Evolutionary conservation across 805 yeast genomes (phyloP).

Genomic region (Saturnispora gosingensis): DNA sequence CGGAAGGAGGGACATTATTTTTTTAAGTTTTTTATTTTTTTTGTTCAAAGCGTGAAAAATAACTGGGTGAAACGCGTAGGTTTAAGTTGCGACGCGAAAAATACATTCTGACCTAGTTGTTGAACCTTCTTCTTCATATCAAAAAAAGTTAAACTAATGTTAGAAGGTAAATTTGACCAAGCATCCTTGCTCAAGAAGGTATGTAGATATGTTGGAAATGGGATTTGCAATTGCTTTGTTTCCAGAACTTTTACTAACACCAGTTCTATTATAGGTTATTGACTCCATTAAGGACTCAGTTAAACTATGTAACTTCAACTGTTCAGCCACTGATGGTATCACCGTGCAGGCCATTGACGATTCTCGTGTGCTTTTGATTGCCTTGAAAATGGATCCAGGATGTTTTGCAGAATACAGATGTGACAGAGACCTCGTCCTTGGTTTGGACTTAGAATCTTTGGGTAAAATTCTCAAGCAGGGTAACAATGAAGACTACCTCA

Average conservation of each 20-base stretch:
- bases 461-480: slow-evolving; percentile 87
- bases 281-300: slow-evolving; percentile 94
- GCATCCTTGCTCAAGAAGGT: slow-evolving; percentile 83
- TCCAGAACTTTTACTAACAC: not conserved
- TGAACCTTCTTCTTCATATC: not conserved
- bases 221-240: not conserved
- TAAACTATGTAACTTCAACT: slow-evolving; percentile 90
- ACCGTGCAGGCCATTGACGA: slow-evolving; percentile 97
- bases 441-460: slow-evolving; percentile 81
- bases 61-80: not conserved
- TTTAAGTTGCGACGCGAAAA: not conserved
- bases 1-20: slow-evolving; percentile 15
- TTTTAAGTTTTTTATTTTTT: not conserved
- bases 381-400: slow-evolving; percentile 76
- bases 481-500: slow-evolving; percentile 77
- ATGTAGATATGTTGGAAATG: slow-evolving; percentile 13
- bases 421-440: slow-evolving; percentile 86
- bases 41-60: not conserved
- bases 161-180: slow-evolving; percentile 94
- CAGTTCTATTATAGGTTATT: slow-evolving; percentile 39
- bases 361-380: slow-evolving; percentile 87
- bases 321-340: slow-evolving; percentile 81
- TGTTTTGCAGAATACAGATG: slow-evolving; percentile 91
- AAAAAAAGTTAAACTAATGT: slow-evolving; percentile 43
- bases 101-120: not conserved